These are phyloP conservation scores for Solanum sparsipilum DNA, from an alignment of 257 asterid genomes.

Conservation along the genomic window DNA sequence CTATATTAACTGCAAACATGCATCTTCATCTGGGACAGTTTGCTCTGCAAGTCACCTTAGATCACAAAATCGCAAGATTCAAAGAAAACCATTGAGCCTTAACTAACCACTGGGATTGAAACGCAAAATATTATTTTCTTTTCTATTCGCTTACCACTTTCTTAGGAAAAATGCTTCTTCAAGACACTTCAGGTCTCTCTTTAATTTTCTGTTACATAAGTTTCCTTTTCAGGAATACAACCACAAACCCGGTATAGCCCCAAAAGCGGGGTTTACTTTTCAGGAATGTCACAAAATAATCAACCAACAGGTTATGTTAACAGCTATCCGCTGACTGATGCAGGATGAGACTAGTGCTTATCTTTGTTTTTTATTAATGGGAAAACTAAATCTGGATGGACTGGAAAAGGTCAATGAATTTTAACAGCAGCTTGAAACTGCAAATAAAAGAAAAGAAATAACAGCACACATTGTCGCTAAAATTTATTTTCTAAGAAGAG, in stretches of 20 bases:
- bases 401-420: background rate
- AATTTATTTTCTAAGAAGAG: background rate
- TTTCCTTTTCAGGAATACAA: background rate
- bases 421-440: no score
- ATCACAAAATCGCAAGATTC: background rate
- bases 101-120: background rate
- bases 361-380: background rate
- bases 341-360: background rate
- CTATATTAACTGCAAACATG: background rate
- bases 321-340: background rate
- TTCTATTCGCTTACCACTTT: background rate
- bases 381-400: background rate
- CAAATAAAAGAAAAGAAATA: no score
- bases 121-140: background rate
- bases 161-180: background rate
- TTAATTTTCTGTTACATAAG: background rate
- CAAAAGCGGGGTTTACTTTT: background rate
- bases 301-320: background rate
- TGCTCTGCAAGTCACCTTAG: background rate
- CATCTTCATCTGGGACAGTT: background rate
- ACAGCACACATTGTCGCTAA: background rate
- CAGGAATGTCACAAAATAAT: background rate
- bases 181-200: background rate
- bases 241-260: background rate
- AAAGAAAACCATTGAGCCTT: background rate